Conservation (phyloP, 768 basidiomycete species). For the Mycena crocata region DNA sequence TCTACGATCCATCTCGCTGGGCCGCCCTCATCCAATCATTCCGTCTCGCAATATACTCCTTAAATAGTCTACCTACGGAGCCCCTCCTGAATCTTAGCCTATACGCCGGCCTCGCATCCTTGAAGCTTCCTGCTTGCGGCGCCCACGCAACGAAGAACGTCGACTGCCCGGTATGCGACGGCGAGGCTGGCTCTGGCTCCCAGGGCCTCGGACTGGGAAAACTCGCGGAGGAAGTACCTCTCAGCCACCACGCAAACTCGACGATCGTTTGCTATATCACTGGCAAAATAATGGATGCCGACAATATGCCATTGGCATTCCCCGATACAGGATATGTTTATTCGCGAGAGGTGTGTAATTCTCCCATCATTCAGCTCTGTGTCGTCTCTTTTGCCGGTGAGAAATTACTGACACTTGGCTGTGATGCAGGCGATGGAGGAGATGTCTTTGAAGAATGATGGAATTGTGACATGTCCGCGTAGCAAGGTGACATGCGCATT, state of each 20-base stretch:
- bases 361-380: too few relatives aligned
- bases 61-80: constrained; percentile 89
- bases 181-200: constrained; percentile 51
- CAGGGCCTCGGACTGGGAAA: constrained; percentile 69
- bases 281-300: constrained; percentile 94
- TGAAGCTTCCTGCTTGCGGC: constrained; percentile 91
- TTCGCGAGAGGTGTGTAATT: constrained; percentile 80
- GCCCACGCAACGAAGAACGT: constrained; percentile 71
- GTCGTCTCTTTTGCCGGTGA: constrained; percentile 8
- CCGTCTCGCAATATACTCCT: constrained; percentile 85
- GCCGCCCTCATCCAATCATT: constrained; percentile 77
- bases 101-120: constrained; percentile 90
- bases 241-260: constrained; percentile 94
- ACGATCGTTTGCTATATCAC: constrained; percentile 93
- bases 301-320: constrained; percentile 93
- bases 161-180: constrained; percentile 93
- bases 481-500: constrained; percentile 75
- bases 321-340: constrained; percentile 89
- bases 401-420: too few relatives aligned
- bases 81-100: constrained; percentile 89
- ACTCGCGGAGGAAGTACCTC: constrained; percentile 88
- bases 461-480: constrained; percentile 86
- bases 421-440: constrained; percentile 80
- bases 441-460: constrained; percentile 85
- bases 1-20: constrained; percentile 91